Evolutionary conservation across 306 rosid genomes (phyloP), one percentile per base, ranked within the genome.

Genomic region (Cicer chorassanicum): DNA sequence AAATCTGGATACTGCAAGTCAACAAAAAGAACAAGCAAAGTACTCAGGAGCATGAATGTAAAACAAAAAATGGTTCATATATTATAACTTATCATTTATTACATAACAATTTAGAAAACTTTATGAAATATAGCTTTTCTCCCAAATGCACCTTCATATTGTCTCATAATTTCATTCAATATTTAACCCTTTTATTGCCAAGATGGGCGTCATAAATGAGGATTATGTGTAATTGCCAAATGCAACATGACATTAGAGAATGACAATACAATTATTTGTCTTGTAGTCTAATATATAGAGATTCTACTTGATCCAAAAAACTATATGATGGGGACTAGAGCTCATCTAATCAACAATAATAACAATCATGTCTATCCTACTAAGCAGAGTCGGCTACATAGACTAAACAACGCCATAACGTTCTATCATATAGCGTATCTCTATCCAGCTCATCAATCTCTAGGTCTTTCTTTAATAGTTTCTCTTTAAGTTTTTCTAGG

Each of bases 1-100:
- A 88, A 91, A 87, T 94, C 98, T 10, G 98, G 97, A 87, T 94
- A 94, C 98, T 94, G 94, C 85, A 82, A 62, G 29, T 70, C 82
- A 41, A 51, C 15, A 45, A 65, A 10, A 34, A 16, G 7, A 10
- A 55, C 6, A 40, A 0, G 34, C 16, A 68, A 73, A 51, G 65
- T 64, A 11, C 61, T 60, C 50, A 50, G 38, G 24, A 40, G 36
- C 63, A 61, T 48, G 56, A 56, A 21, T 21, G 41, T 75, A 75
- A 13, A 56, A 41, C 39, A 69, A 41, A 82, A 45, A 68, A 18
- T 67, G 12, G 1, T 43, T 55, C 54, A 65, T 43, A 40, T 1
- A 56, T 44, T 19, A 29, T 3, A 29, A 29, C 36, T 24, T 24
- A 29, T 29, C 36, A 42, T 14, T 16, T 15, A 6, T 16, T 19